Percentiles rank a stretch among this genome's conserved stretches.
These are phyloP conservation scores for Calonectria hongkongensis DNA, from an alignment of 2,329 filamentous ascomycete genomes.

Conservation along the genomic window DNA sequence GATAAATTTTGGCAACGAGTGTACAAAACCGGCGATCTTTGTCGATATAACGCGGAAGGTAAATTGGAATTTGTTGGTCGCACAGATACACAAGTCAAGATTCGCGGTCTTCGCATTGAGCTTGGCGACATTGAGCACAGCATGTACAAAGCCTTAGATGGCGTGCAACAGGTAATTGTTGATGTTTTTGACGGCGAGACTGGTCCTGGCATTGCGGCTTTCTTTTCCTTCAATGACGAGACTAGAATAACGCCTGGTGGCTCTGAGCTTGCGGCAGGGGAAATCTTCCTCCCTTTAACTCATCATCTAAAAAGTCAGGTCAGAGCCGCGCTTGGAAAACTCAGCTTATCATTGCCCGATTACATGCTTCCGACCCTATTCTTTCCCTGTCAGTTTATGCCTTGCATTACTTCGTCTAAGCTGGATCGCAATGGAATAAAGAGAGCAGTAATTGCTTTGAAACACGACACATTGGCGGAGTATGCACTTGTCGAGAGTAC, in stretches of 20 bases:
- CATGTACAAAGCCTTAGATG: background rate
- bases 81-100: constrained; percentile 72
- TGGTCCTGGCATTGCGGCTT: background rate
- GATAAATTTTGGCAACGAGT: background rate
- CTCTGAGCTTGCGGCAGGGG: background rate
- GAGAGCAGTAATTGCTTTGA: constrained; percentile 14
- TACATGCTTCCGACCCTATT: constrained; percentile 49
- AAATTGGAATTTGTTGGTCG: background rate
- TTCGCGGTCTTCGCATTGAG: constrained; percentile 67
- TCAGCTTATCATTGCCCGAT: constrained; percentile 27
- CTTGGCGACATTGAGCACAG: constrained; percentile 5
- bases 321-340: background rate
- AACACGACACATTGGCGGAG: constrained; percentile 14
- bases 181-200: background rate
- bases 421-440: constrained; percentile 31
- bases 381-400: constrained; percentile 40
- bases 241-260: background rate
- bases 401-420: constrained; percentile 43
- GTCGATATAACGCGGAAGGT: background rate
- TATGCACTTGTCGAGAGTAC: constrained; percentile 12
- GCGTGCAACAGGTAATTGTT: background rate
- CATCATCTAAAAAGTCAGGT: background rate
- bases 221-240: constrained; percentile 9
- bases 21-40: background rate
- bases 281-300: constrained; percentile 7